Conservation (phyloP, 164 flowering plant genomes). For the Aristolochia contorta region DNA sequence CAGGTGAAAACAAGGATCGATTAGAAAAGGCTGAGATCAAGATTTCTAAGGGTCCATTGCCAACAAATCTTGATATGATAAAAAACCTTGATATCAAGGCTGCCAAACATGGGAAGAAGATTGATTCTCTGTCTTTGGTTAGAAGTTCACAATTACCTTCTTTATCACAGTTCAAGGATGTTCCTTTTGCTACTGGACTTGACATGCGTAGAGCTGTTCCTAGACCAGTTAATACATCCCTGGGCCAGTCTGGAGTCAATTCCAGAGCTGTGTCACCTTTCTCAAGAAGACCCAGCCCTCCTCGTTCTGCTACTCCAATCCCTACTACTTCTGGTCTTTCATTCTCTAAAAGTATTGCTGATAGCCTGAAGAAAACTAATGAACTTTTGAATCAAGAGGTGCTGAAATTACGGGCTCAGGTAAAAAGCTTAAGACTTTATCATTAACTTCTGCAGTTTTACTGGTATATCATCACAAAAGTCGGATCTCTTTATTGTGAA, state of each 20-base stretch:
- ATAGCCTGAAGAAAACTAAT: constrained; percentile 93
- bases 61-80: constrained; percentile 77
- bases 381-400: constrained; percentile 90
- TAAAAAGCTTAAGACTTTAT: constrained; percentile 13
- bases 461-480: neutral
- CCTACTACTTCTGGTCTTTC: constrained; percentile 92
- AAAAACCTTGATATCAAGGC: constrained; percentile 85
- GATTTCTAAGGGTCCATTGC: constrained; percentile 42
- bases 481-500: neutral
- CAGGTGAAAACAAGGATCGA: constrained; percentile 87
- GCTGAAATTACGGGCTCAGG: constrained; percentile 77
- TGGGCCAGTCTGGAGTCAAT: constrained; percentile 42
- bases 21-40: constrained; percentile 70
- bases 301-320: constrained; percentile 91
- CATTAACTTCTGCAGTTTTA: constrained; percentile 1
- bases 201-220: constrained; percentile 50
- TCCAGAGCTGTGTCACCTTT: constrained; percentile 95
- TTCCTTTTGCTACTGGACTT: constrained; percentile 37
- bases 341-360: constrained; percentile 75
- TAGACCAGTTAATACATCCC: constrained; percentile 45
- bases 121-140: constrained; percentile 53
- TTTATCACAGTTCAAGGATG: constrained; percentile 60
- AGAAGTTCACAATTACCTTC: constrained; percentile 60
- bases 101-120: constrained; percentile 75
- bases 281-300: constrained; percentile 91